Evolutionary conservation across 495 filamentous ascomycete species (phyloP).

Genomic region (Oleoguttula mirabilis): DNA sequence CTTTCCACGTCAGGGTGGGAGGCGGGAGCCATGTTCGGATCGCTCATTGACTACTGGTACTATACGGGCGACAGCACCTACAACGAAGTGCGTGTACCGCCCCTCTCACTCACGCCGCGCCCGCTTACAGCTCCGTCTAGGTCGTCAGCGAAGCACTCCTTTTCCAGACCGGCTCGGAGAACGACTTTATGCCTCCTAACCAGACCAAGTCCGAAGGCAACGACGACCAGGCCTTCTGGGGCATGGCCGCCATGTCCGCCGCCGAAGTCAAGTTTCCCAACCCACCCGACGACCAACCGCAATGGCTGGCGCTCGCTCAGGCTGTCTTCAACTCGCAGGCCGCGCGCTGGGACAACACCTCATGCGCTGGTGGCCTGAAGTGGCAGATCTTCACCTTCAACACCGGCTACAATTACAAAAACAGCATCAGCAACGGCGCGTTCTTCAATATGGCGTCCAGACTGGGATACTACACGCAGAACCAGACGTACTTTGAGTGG

Average conservation of each 20-base stretch:
- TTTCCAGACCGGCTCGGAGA: slow-evolving; percentile 36
- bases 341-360: slow-evolving; percentile 53
- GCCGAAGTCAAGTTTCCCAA: slow-evolving; percentile 40
- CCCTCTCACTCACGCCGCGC: neutral
- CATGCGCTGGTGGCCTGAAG: slow-evolving; percentile 64
- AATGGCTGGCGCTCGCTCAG: slow-evolving; percentile 65
- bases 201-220: slow-evolving; percentile 39
- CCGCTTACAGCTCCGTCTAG: too few relatives aligned
- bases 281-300: slow-evolving; percentile 40
- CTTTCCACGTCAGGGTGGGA: too few relatives aligned
- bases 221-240: slow-evolving; percentile 50
- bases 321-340: slow-evolving; percentile 65
- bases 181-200: slow-evolving; percentile 40
- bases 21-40: slow-evolving; percentile 38
- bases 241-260: slow-evolving; percentile 43
- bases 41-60: slow-evolving; percentile 42
- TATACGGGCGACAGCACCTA: slow-evolving; percentile 46
- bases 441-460: slow-evolving; percentile 71
- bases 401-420: slow-evolving; percentile 69
- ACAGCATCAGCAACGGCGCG: slow-evolving; percentile 66
- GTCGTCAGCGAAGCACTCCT: slow-evolving; percentile 39
- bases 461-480: slow-evolving; percentile 61
- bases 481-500: slow-evolving; percentile 67
- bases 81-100: slow-evolving; percentile 32
- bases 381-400: slow-evolving; percentile 85